These are phyloP conservation scores for Schizophyllum amplum DNA, from an alignment of 1,284 basidiomycete genomes.

Conservation along the genomic window DNA sequence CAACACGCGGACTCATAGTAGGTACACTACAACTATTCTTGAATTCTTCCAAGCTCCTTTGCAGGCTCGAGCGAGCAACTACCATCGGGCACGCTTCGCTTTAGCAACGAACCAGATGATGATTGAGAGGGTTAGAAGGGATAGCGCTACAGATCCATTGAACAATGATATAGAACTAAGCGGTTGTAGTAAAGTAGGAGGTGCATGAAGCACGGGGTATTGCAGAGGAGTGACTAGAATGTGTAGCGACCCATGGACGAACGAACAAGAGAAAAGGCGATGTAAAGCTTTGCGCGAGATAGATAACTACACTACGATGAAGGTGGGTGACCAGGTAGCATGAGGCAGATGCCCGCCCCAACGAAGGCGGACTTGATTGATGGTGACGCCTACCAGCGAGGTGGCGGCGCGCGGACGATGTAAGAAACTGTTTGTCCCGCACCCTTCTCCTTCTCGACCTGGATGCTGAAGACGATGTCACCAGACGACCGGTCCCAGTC, in stretches of 20 bases:
- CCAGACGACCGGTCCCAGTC: conserved; percentile 51
- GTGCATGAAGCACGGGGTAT: background rate
- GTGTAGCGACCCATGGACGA: background rate
- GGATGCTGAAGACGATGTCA: conserved; percentile 80
- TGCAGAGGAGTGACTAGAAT: background rate
- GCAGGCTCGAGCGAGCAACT: too few species aligned
- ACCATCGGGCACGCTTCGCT: too few species aligned
- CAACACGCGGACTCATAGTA: too few species aligned
- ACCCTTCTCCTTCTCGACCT: conserved; percentile 82
- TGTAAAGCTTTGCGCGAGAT: background rate
- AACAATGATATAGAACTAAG: too few species aligned
- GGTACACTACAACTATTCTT: too few species aligned
- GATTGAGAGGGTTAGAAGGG: background rate
- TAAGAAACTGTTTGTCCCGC: conserved; percentile 54
- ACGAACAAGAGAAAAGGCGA: background rate
- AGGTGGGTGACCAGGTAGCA: background rate
- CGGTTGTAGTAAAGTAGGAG: background rate
- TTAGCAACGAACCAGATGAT: too few species aligned
- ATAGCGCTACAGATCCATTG: background rate
- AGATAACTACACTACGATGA: background rate
- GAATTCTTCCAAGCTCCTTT: too few species aligned
- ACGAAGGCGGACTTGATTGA: background rate
- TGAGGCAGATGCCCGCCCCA: background rate
- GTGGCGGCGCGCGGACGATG: background rate
- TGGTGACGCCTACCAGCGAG: background rate